Evolutionary conservation across 2,329 filamentous ascomycete species (phyloP), one percentile per base, ranked within the genome.

Genomic region (Cladosporium colombiae): DNA sequence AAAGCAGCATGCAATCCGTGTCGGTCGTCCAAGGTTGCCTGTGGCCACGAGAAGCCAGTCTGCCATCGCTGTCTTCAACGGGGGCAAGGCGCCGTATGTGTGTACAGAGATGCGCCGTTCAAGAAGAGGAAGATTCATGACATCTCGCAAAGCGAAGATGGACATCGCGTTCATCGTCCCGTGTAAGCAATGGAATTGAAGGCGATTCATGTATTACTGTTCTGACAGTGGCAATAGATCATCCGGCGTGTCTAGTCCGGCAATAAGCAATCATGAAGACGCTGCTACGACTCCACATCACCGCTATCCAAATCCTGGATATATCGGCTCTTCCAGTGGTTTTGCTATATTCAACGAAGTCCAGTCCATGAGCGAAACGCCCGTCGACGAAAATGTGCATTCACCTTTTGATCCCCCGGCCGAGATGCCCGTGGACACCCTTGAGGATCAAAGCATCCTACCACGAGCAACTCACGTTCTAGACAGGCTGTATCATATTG

Each of bases 241-340:
- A 52, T 66, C 55, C 50, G 52, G n/a, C 57, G 64, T 50, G 27
- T 65, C 62, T 53, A 46, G 63, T 29, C 66, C 55, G 27, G 63
- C 11, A 65, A 66, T 25, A 63, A 67, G 65, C 64, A 37, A 49
- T 52, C 31, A 64, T 49, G 62, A 37, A 61, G 49, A 65, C 7
- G 27, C n/a, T 55, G 27, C 52, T 64, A n/a, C 35, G n/a, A 66
- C 62, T 64, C 62, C 35, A 27, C 50, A 66, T 18, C 68, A 70
- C 35, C 70, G 68, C 7, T 76, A 76, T 68, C 75, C 76, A 0
- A 78, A 77, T 66, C 75, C 75, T 25, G 75, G 75, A 4, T 77
- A 73, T 50, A 69, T 75, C 10, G 76, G 75, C 25, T 69, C 69
- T 2, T 75, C 74, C 5, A 77, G 74, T 63, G 72, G 75, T 61